Base-by-base conservation (phyloP, 345 rosid species). In the Citrus mangshanensis region DNA sequence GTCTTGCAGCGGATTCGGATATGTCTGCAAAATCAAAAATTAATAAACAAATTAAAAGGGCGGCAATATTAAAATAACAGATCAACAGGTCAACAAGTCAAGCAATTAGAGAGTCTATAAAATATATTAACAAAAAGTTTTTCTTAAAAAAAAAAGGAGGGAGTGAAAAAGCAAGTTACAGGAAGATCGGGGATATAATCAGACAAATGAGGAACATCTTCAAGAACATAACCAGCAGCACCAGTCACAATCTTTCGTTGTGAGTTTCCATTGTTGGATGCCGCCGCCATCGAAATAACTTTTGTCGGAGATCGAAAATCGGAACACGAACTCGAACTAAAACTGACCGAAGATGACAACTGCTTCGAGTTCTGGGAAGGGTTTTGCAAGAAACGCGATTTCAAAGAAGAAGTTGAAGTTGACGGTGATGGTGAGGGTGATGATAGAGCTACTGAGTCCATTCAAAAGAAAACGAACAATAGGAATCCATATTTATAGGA, bases 141-240 rank as follows among this genome's bases (percentile, higher is more conserved):
- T 40, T 40, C 2, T 40, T 38, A 8, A 32, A 32, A 32, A 42
- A n/a, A 51, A 3, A 68, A 14, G 7, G 42, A 71, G 63, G 30
- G 2, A 42, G 32, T 64, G 9, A 24, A 32, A 42, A 60, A 35
- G 37, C 24, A 28, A 76, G 86, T 55, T 89, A 96, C 98, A 22
- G 97, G 89, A 84, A 91, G 97, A 82, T 89, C 80, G 14, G 91
- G 84, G 49, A 96, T 81, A 82, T 92, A 94, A 84, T 96, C 98
- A 34, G 84, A 46, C 59, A 96, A 88, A 78, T 94, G 99, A 73
- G 99, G 99, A 84, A 96, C 98, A 75, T 96, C 99, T 77, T 96
- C 88, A 18, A 96, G 93, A 73, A 96, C 77, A 74, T 94, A 96
- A 80, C 97, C 98, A 61, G 74, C 85, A 66, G 90, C 80, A 61